phyloP scores from a whole-genome alignment of 495 filamentous ascomycete species.

The Sabuloglossum arenarium region DNA sequence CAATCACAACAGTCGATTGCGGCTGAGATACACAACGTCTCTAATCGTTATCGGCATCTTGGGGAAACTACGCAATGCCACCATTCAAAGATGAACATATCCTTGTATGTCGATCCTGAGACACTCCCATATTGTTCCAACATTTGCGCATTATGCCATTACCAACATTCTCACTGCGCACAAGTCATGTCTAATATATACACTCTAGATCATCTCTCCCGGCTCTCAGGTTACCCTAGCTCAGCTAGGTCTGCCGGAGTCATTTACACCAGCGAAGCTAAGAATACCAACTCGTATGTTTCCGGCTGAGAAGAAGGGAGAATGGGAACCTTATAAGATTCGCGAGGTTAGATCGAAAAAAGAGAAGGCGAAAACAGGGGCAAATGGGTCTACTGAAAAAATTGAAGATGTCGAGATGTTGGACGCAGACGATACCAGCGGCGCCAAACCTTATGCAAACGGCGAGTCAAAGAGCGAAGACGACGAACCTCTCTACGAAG shows the following conservation, averaged over 20 bases:
- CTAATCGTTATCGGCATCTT: background rate
- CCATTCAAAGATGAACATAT: constrained; percentile 63
- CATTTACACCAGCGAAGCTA: constrained; percentile 64
- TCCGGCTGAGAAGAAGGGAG: constrained; percentile 49
- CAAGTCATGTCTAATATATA: background rate
- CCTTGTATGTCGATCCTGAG: constrained; percentile 29
- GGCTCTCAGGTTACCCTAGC: constrained; percentile 87
- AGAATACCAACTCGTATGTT: constrained; percentile 90
- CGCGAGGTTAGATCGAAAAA: constrained; percentile 29
- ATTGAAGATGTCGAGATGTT: constrained; percentile 31
- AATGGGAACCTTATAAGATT: constrained; percentile 70
- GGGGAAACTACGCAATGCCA: constrained; percentile 30
- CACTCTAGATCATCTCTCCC: constrained; percentile 61
- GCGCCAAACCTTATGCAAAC: constrained; percentile 4
- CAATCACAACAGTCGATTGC: background rate
- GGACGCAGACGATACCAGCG: constrained; percentile 13
- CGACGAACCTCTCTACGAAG: constrained; percentile 45
- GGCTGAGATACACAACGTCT: background rate
- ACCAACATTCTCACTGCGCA: background rate
- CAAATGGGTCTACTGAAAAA: background rate
- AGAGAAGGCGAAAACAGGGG: background rate
- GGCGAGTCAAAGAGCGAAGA: constrained; percentile 9
- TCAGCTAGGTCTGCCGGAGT: constrained; percentile 80
- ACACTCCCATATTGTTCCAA: too few relatives aligned
- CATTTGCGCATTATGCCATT: background rate